Evolutionary conservation across 164 flowering plant species (phyloP), one percentile per base, ranked within the genome.

Genomic region (Tetracentron sinense): DNA sequence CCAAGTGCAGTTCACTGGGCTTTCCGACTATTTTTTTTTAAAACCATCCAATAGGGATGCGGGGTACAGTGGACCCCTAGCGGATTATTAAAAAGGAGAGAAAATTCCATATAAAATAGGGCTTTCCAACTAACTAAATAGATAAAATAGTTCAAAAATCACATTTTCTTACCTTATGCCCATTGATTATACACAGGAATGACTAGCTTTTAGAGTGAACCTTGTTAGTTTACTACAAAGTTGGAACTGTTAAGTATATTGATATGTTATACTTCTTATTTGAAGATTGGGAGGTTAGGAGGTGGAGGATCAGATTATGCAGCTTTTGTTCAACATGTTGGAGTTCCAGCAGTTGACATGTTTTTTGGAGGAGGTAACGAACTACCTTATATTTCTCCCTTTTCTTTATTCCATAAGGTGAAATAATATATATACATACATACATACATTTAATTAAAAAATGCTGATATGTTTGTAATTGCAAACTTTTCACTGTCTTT

Each of bases 311-410:
- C 91, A 42, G 91, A 88, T 66, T 84, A 63, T 77, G 82, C 85
- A 35, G 72, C 95, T 42, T 88, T 88, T 69, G 72, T 88, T 27
- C 95, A 88, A 66, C 91, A 88, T 67, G 69, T 86, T 29, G 91
- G 95, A 56, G 64, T 83, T 74, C 87, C 95, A 60, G 66, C 86
- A 53, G 73, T 76, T 54, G 88, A 82, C 57, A 72, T 88, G 67
- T 58, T 54, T 56, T 86, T 77, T 72, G 91, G 88, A 53, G 73
- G 49, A 66, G 91, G 95, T 86, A 77, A 7, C 25, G 47, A 20
- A 26, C 47, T 16, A 19, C n/a, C 48, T 11, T 28, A 12, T 11
- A 12, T 27, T 14, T 17, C 17, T 17, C 44, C 44, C 44, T 38
- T 8, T 38, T 16, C 14, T 8, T 8, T 38, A 38, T 38, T 12